Percentiles rank a stretch among this genome's conserved stretches.
Evolutionary conservation across 164 flowering plant genomes (phyloP).

Genomic region (Vitis riparia): DNA sequence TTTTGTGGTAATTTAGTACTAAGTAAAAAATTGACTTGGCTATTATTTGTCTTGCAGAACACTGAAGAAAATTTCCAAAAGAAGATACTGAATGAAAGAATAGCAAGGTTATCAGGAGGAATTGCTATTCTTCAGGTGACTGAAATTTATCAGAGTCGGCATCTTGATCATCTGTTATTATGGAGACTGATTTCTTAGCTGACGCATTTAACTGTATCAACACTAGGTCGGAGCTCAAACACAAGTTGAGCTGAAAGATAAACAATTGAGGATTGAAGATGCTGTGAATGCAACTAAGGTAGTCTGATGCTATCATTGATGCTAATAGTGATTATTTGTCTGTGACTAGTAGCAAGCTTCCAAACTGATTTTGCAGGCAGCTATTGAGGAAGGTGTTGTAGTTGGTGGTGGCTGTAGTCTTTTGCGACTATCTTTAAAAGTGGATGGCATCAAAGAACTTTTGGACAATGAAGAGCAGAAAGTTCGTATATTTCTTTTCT

Average conservation of each 20-base stretch:
- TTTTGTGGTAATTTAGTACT: too few relatives aligned
- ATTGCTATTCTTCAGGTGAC: slow-evolving; percentile 86
- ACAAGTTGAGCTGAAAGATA: slow-evolving; percentile 84
- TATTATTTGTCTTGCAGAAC: slow-evolving; percentile 47
- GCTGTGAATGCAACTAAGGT: slow-evolving; percentile 96
- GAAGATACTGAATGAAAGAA: slow-evolving; percentile 82
- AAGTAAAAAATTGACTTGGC: background rate
- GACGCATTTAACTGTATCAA: background rate
- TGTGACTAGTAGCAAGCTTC: background rate
- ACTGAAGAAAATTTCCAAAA: slow-evolving; percentile 71
- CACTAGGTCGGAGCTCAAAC: slow-evolving; percentile 89
- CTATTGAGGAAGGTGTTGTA: slow-evolving; percentile 93
- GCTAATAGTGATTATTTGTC: slow-evolving; percentile 2
- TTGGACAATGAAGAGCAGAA: slow-evolving; percentile 84
- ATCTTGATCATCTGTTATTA: background rate
- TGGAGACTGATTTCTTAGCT: background rate
- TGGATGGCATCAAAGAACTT: slow-evolving; percentile 57
- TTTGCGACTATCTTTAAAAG: slow-evolving; percentile 65
- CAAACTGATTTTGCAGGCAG: slow-evolving; percentile 54
- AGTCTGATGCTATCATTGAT: slow-evolving; percentile 8
- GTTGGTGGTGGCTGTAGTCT: slow-evolving; percentile 93
- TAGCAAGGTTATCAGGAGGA: slow-evolving; percentile 82
- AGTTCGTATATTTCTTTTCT: slow-evolving; percentile 29
- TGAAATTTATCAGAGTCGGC: background rate
- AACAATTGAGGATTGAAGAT: slow-evolving; percentile 84